Percentiles rank a stretch among this genome's conserved stretches.
These are phyloP conservation scores for Meyerozyma sp. DNA, from an alignment of 1,139 yeast genomes.

Conservation along the genomic window DNA sequence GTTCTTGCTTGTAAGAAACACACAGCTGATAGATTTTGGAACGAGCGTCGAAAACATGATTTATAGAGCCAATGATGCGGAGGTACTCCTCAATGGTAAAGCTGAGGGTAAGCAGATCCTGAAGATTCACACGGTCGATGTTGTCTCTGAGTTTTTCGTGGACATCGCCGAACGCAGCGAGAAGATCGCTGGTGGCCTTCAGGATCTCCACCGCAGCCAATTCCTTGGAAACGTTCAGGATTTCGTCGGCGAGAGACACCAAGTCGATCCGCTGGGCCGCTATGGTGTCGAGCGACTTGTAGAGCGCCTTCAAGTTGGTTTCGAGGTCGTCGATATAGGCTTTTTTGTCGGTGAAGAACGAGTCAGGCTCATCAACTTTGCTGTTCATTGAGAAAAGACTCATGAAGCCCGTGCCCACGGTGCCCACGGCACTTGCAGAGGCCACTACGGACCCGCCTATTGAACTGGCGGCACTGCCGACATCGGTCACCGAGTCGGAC, in stretches of 20 bases:
- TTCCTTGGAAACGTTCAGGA: constrained; percentile 60
- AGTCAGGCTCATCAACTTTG: constrained; percentile 74
- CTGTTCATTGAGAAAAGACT: constrained; percentile 53
- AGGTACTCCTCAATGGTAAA: constrained; percentile 85
- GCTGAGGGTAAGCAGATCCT: constrained; percentile 83
- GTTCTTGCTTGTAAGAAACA: constrained; percentile 40
- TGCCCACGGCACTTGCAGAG: constrained; percentile 14
- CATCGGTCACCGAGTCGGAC: constrained; percentile 9
- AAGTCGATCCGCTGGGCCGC: constrained; percentile 74
- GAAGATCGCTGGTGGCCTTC: constrained; percentile 54
- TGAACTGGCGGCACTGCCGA: neutral
- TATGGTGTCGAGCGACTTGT: constrained; percentile 69
- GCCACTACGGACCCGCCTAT: constrained; percentile 26
- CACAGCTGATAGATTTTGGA: constrained; percentile 61
- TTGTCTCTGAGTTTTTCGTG: constrained; percentile 70
- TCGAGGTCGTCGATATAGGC: constrained; percentile 70
- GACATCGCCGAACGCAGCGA: constrained; percentile 57
- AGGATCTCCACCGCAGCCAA: constrained; percentile 75
- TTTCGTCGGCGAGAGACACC: constrained; percentile 38
- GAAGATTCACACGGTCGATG: constrained; percentile 73
- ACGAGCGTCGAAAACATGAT: constrained; percentile 71
- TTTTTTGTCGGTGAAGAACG: constrained; percentile 66
- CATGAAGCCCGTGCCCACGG: constrained; percentile 51
- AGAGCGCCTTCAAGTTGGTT: constrained; percentile 61
- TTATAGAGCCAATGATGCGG: constrained; percentile 71